Evolutionary conservation across 169 alveolate species (phyloP).

Genomic region (Plasmodium coatneyi): DNA sequence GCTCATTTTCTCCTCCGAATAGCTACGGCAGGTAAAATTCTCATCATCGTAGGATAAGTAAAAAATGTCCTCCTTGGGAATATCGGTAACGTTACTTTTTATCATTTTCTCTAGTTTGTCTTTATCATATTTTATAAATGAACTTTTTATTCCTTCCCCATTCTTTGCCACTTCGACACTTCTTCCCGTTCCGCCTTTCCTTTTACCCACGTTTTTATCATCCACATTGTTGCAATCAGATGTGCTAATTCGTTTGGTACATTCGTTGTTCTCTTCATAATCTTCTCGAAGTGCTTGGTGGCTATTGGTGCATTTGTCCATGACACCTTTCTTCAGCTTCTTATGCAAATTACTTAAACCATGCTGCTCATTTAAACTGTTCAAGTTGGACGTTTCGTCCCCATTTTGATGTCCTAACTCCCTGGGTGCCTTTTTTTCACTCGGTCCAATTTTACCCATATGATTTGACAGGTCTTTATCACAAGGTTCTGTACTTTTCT

Average conservation of each 20-base stretch:
- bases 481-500: neutral
- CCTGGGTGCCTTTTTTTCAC: neutral
- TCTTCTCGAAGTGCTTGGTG: neutral
- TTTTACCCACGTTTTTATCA: neutral
- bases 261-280: neutral
- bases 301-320: neutral
- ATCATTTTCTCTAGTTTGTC: conserved; percentile 44
- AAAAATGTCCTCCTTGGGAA: conserved; percentile 47
- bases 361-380: neutral
- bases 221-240: neutral
- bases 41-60: conserved; percentile 31
- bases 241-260: neutral
- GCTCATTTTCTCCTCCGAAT: conserved; percentile 45
- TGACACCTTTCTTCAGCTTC: conserved; percentile 12
- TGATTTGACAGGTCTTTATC: neutral
- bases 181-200: neutral
- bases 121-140: conserved; percentile 47
- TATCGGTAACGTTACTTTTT: conserved; percentile 1
- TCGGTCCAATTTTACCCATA: neutral
- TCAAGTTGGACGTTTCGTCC: neutral
- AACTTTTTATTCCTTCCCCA: neutral
- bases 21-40: neutral
- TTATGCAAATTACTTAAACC: conserved; percentile 10
- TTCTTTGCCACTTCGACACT: neutral
- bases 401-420: neutral